Evolutionary conservation across 139 green algal genomes (phyloP), one percentile per base, ranked within the genome.

Genomic region (Bryopsis sp.): DNA sequence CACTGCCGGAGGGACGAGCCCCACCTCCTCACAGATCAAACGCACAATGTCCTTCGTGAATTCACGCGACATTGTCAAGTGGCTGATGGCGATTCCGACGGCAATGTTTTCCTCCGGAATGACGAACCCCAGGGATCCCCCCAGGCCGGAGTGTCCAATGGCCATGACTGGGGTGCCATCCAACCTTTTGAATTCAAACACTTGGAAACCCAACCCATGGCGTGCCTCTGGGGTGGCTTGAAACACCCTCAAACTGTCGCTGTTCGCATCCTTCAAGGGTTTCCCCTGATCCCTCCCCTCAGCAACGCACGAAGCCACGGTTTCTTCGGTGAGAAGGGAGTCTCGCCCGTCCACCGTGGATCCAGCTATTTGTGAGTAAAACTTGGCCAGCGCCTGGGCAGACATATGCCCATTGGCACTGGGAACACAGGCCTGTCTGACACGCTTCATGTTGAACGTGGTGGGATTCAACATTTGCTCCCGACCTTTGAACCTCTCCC

Each of bases 341-440:
- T n/a, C n/a, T n/a, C n/a, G n/a, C 6, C 54, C 54, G 54, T 63
- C 54, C 6, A 63, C 54, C 31, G 54, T 7, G 54, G 54, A 63
- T 6, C 35, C 73, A 3, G n/a, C n/a, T n/a, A 79, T 37, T 1
- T 28, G 29, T 24, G 72, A 58, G 54, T 82, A 82, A 58, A 76
- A 82, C 46, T 66, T 59, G 19, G 76, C 76, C 2, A 83, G 48
- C 7, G 76, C 78, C 7, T 58, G 39, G 4, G 78, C 78, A 33
- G 78, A 81, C 39, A 83, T 76, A 68, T 83, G 78, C 19, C 76
- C 72, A 71, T 83, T 83, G 58, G 78, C 78, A 28, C 76, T 61
- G 1, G 78, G 78, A 34, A 83, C 68, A 39, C 43, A 36, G 2
- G 78, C 76, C 2, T 75, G 47, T n/a, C 78, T 67, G 24, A 83